phyloP scores from a whole-genome alignment of 1,284 basidiomycete genomes.

The Boletellus deceptivus region DNA sequence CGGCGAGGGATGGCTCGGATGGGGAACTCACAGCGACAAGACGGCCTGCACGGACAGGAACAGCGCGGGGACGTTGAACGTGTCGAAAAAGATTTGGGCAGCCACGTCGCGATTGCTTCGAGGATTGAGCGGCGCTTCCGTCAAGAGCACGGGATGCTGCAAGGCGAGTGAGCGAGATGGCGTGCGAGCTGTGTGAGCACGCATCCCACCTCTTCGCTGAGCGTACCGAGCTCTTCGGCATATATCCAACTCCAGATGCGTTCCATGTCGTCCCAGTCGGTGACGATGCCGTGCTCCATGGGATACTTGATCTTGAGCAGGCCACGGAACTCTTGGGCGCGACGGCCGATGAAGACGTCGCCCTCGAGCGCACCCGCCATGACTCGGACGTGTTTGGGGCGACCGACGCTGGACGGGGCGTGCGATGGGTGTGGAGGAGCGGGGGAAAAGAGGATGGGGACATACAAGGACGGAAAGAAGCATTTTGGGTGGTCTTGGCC shows the following conservation, averaged over 20 bases:
- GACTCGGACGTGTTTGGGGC: constrained; percentile 93
- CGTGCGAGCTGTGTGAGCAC: not conserved
- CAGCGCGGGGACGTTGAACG: constrained; percentile 98
- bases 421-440: constrained; percentile 5
- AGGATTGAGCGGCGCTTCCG: constrained; percentile 94
- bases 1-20: not conserved
- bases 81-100: constrained; percentile 98
- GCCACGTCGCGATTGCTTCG: constrained; percentile 92
- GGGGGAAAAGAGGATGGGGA: constrained; percentile 34
- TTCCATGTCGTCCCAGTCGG: constrained; percentile 99
- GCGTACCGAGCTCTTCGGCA: constrained; percentile 88
- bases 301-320: constrained; percentile 96
- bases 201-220: constrained; percentile 86
- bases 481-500: constrained; percentile 98
- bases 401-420: constrained; percentile 68
- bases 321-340: constrained; percentile 92
- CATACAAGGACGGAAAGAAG: constrained; percentile 97
- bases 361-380: constrained; percentile 96
- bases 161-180: constrained; percentile 17
- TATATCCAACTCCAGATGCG: constrained; percentile 98
- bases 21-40: constrained; percentile 75
- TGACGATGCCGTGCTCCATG: constrained; percentile 95
- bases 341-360: constrained; percentile 89
- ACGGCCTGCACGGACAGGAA: constrained; percentile 98
- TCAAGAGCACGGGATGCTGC: constrained; percentile 93